Evolutionary conservation across 345 rosid species (phyloP), one percentile per base, ranked within the genome.

Genomic region (Linum trigynum): DNA sequence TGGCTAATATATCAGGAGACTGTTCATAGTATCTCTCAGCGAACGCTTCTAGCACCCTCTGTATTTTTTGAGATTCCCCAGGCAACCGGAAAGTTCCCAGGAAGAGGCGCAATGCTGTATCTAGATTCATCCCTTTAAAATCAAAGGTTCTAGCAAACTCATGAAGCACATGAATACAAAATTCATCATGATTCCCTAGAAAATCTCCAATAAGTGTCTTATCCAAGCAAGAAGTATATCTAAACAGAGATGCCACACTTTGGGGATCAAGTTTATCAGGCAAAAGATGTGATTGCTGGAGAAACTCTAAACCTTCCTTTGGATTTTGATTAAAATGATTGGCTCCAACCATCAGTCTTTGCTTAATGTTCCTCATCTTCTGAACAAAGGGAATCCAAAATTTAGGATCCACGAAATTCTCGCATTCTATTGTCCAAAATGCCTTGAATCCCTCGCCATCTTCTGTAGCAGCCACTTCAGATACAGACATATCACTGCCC

Each of bases 21-120:
- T 88, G 95, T 79, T 88, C 87, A 78, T 88, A 85, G 70, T 85
- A 88, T 78, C 89, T 77, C 75, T 85, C 91, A 69, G 91, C 77
- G 78, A 88, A 88, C 32, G 95, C 95, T 74, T 85, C 95, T 38
- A 88, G 86, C 64, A 85, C 89, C 74, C 95, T 79, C 65, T 85
- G 85, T 70, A 88, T 88, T 79, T 88, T 88, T 79, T 88, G 95
- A 23, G 91, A 81, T 75, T 88, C 95, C 1, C 91, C 95, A 64
- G 95, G 89, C 76, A 88, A 74, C 66, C 87, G 80, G 71, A 88
- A 88, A 40, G 91, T 83, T 63, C 85, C 95, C 63, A 88, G 73
- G 71, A 88, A 85, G 38, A 88, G 80, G 61, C 95, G 85, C 82
- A 88, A 71, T 4, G 95, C 95, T 15, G 74, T 74, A 75, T 84